Evolutionary conservation across 106 monocot genomes (phyloP), one percentile per base, ranked within the genome.

Genomic region (Dioscorea alata): DNA sequence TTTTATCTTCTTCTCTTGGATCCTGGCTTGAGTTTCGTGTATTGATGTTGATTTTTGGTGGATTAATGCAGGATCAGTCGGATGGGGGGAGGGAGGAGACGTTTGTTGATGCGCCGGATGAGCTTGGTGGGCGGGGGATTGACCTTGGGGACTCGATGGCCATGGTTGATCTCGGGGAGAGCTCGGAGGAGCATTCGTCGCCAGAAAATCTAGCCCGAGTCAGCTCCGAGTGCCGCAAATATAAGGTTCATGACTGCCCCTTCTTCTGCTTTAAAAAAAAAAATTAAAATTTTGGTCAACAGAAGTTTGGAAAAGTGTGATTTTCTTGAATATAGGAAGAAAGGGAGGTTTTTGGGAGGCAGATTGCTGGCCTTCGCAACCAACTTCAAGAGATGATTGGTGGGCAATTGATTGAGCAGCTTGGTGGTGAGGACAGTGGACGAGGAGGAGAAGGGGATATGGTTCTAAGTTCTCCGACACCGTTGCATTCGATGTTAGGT

Each of bases 81-180:
- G 81, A 69, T 42, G 42, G 31, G 22, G 71, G 78, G 54, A 74
- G 80, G 71, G 95, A 92, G 50, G 97, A 92, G 48, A 75, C 69
- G 52, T 97, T 97, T 51, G 84, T 87, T 8, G 97, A 97, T 67
- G 97, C 97, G 9, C 74, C 89, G 0, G 97, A 97, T 22, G 69
- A 87, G 48, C 71, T 92, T 0, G 73, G 48, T 42, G 69, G 67
- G 28, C 70, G 67, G 24, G 66, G 67, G 21, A 20, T 57, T 18
- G 72, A 81, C 24, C 74, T 94, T 6, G 94, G 73, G 59, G 86
- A 88, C 23, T 88, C 88, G 12, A 66, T 88, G 69, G 80, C 92
- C 2, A 57, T 90, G 57, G 76, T 92, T 42, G 97, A 87, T 13
- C 60, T 69, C 18, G 72, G 66, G 22, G 92, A 92, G 82, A 70